Evolutionary conservation across 345 rosid genomes (phyloP).

Genomic region (Psidium guajava): DNA sequence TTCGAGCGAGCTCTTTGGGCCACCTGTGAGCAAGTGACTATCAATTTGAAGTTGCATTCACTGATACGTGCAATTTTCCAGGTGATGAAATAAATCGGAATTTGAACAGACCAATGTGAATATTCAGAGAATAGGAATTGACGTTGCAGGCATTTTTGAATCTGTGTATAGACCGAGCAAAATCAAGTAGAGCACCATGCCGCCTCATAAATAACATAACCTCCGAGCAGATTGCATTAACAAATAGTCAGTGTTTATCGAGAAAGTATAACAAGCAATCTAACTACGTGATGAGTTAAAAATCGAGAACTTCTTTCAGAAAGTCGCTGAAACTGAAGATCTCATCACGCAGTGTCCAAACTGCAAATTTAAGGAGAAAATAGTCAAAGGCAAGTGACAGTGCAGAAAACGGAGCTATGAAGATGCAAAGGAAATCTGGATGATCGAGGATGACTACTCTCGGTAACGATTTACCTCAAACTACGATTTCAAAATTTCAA

Average conservation of each 20-base stretch:
- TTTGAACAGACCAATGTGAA: neutral
- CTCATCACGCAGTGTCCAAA: neutral
- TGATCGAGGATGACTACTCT: neutral
- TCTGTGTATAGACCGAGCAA: neutral
- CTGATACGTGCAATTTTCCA: neutral
- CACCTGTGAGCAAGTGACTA: constrained; percentile 19
- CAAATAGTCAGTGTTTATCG: neutral
- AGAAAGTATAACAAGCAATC: neutral
- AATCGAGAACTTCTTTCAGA: neutral
- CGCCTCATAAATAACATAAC: neutral
- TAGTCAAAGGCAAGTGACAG: neutral
- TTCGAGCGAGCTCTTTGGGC: constrained; percentile 41
- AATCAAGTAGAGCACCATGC: neutral
- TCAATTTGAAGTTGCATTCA: neutral
- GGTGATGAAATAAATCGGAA: neutral
- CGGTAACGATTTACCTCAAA: neutral
- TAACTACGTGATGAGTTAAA: neutral
- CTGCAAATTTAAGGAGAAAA: neutral
- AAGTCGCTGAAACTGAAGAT: neutral
- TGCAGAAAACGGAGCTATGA: neutral
- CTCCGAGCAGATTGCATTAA: neutral
- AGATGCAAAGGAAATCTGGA: neutral
- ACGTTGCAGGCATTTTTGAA: neutral
- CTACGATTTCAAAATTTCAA: neutral
- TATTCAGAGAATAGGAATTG: neutral